A percentile compares a stretch with the other conserved stretches of the same genome.
phyloP scores from a whole-genome alignment of 306 rosid genomes.

The Quercus dentata region DNA sequence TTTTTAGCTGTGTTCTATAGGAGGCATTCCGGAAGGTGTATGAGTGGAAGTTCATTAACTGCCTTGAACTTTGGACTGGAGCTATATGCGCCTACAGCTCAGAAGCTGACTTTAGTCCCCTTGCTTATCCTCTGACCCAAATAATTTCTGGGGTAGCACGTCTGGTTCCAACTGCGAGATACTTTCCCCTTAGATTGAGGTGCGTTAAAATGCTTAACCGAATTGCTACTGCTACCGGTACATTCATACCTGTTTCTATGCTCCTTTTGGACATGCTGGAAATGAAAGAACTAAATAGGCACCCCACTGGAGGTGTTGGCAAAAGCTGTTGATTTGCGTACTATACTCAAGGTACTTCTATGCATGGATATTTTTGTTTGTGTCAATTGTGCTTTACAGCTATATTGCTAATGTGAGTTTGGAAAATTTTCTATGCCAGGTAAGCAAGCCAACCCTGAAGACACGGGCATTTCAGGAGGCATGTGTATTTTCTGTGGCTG shows the following conservation, averaged over 20 bases:
- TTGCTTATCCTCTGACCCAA: slow-evolving; percentile 87
- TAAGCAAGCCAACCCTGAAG: slow-evolving; percentile 79
- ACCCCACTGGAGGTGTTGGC: slow-evolving; percentile 85
- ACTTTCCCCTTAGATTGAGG: slow-evolving; percentile 79
- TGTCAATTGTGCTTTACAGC: not conserved
- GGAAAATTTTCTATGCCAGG: slow-evolving; percentile 42
- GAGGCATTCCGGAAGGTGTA: slow-evolving; percentile 93
- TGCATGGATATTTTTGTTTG: not conserved
- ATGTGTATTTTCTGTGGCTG: slow-evolving; percentile 79
- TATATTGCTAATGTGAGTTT: slow-evolving; percentile 12
- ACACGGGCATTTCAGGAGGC: slow-evolving; percentile 97
- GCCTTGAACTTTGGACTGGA: slow-evolving; percentile 95
- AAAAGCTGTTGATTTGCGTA: slow-evolving; percentile 81
- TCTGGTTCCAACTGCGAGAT: slow-evolving; percentile 86
- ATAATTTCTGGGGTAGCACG: slow-evolving; percentile 85
- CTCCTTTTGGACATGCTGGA: slow-evolving; percentile 95
- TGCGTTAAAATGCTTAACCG: slow-evolving; percentile 82
- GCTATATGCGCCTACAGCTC: slow-evolving; percentile 71
- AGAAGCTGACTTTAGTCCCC: slow-evolving; percentile 76
- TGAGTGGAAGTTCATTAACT: slow-evolving; percentile 89
- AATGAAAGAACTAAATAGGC: slow-evolving; percentile 85
- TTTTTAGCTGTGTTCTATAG: slow-evolving; percentile 41
- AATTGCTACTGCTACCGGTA: slow-evolving; percentile 61
- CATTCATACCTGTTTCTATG: slow-evolving; percentile 78
- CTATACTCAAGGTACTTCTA: slow-evolving; percentile 65